Base-by-base conservation (phyloP, 805 yeast species). In the Crinitomyces ghanaensis region DNA sequence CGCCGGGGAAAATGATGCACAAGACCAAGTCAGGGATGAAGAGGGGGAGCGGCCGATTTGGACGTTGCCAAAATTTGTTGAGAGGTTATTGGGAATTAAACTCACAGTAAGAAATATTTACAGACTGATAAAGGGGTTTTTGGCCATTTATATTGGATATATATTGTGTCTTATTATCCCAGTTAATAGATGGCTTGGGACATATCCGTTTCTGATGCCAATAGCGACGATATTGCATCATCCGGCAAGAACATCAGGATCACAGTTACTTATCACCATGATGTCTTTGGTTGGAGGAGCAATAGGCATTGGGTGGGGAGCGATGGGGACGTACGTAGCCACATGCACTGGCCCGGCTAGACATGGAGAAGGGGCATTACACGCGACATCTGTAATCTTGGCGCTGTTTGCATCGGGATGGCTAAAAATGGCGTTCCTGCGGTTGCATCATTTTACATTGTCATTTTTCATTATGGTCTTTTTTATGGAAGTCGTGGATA, bases 221-320 rank as follows among this genome's bases (percentile, higher is more conserved):
- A 32, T 68, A 2, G 62, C 70, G 0, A 56, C 57, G 0, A 22
- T 68, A 4, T 42, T 67, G 7, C 66, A 63, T 33, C 74, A 68
- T 45, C 70, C 73, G 0, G 66, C 59, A 2, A 60, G 69, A 34
- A 53, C 60, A 4, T 32, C 64, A 5, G 72, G 73, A 7, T 56
- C 65, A 1, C 74, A 68, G 44, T 9, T 65, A 3, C 73, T 68
- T 43, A 59, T 67, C 35, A 57, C 68, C 0, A 2, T 60, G 3
- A 50, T 50, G 9, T 61, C 72, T 0, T 45, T 62, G 2, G 1
- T 57, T 0, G 73, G 73, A 1, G 48, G 54, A 1, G 53, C 57
- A 1, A 33, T 65, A 3, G 72, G 66, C 2, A 38, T 65, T 26
- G 72, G 64, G 0, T 65, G 70, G 67, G 54, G 66, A 2, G 47